Evolutionary conservation across 352 stramenopile species (phyloP).

Genomic region (Phytopythium delawarense): DNA sequence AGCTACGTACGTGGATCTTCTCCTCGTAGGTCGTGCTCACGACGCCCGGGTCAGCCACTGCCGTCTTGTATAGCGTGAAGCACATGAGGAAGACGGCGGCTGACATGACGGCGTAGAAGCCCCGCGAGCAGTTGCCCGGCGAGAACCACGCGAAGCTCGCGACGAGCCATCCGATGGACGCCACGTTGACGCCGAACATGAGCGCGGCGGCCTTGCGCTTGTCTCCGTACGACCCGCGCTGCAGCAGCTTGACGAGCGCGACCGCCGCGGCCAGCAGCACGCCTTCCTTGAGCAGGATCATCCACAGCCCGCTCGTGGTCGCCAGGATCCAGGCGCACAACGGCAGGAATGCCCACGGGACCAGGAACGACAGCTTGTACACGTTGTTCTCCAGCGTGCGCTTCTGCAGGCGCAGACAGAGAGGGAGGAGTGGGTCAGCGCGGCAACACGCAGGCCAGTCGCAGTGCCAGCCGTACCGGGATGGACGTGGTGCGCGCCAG

Average conservation of each 20-base stretch:
- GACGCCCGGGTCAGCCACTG: constrained; percentile 47
- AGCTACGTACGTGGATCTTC: constrained; percentile 40
- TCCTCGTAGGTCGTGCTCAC: constrained; percentile 64
- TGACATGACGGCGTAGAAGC: constrained; percentile 19
- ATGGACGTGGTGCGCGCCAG: constrained; percentile 38
- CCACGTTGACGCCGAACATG: constrained; percentile 75
- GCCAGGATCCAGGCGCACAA: constrained; percentile 33
- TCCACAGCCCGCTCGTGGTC: constrained; percentile 23
- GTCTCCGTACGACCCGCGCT: constrained; percentile 62
- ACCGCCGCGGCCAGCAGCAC: constrained; percentile 24
- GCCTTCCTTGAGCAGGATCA: constrained; percentile 34
- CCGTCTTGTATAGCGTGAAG: constrained; percentile 53
- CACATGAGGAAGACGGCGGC: constrained; percentile 34
- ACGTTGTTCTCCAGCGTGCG: constrained; percentile 54
- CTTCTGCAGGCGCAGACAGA: constrained; percentile 26
- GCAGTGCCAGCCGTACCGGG: constrained; percentile 16
- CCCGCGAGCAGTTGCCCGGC: constrained; percentile 19
- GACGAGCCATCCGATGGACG: constrained; percentile 64
- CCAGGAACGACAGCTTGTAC: constrained; percentile 71
- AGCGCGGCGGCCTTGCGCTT: constrained; percentile 70
- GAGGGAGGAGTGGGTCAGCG: neutral
- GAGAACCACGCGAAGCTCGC: constrained; percentile 33
- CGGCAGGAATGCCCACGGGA: constrained; percentile 66
- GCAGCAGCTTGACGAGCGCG: constrained; percentile 42
- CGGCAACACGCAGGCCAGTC: neutral